These are phyloP conservation scores for Xylaria digitata DNA, from an alignment of 2,329 filamentous ascomycete species.

Conservation along the genomic window DNA sequence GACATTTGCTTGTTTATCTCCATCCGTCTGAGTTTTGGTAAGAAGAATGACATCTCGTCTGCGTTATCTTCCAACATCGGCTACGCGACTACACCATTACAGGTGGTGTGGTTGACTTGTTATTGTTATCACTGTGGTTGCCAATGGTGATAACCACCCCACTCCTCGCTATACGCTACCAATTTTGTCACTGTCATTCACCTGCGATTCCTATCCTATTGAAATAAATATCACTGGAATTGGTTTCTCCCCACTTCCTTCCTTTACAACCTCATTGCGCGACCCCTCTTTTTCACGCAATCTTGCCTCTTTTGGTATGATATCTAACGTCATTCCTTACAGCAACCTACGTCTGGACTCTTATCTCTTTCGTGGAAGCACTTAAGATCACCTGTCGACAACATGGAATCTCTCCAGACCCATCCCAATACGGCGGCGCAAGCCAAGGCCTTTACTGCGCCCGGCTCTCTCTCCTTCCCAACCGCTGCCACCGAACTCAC, in stretches of 20 bases:
- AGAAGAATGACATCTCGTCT: conserved; percentile 43
- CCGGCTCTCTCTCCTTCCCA: conserved; percentile 91
- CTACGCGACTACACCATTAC: neutral
- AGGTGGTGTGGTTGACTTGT: conserved; percentile 1
- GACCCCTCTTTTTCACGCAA: no score
- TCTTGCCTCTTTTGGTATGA: neutral
- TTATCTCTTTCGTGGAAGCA: conserved; percentile 32
- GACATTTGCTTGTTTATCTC: conserved; percentile 99
- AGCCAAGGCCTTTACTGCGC: conserved; percentile 94
- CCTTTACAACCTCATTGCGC: neutral
- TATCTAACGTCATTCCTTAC: conserved; percentile 25
- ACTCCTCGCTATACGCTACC: neutral
- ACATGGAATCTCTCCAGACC: conserved; percentile 56
- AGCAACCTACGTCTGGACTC: conserved; percentile 12
- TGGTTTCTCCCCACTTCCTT: neutral
- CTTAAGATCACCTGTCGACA: conserved; percentile 34
- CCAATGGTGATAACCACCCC: conserved; percentile 4
- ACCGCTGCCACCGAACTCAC: conserved; percentile 85
- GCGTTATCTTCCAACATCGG: neutral
- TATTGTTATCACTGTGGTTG: neutral
- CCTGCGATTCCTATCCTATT: no score
- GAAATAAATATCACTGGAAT: no score
- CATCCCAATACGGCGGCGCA: conserved; percentile 92
- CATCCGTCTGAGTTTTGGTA: conserved; percentile 74
- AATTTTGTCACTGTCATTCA: no score